These are phyloP conservation scores for Cryptomeria japonica DNA, from an alignment of 75 land plant genomes.

Conservation along the genomic window DNA sequence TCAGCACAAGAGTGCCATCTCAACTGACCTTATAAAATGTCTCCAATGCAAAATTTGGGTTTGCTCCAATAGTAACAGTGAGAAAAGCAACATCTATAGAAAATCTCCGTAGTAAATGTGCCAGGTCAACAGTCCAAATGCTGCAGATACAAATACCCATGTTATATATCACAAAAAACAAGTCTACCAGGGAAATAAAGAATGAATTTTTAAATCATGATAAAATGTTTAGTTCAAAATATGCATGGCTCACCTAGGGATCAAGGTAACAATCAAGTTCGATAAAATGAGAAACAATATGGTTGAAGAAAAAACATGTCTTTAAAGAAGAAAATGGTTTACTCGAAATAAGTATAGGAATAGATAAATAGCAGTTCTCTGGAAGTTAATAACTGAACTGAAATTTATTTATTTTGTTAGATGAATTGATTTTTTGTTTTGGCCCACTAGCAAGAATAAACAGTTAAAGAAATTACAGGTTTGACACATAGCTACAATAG, in stretches of 20 bases:
- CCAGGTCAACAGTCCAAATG: constrained; percentile 99
- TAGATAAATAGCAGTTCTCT: background rate
- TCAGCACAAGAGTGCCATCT: background rate
- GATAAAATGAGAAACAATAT: constrained; percentile 3
- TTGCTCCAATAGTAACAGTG: constrained; percentile 90
- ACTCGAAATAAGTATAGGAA: background rate
- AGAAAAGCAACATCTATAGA: constrained; percentile 76
- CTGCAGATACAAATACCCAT: constrained; percentile 44
- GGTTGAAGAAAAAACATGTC: background rate
- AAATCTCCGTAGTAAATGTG: constrained; percentile 86
- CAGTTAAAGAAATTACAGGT: background rate
- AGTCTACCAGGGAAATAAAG: background rate
- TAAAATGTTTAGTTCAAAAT: background rate
- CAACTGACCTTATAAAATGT: constrained; percentile 82
- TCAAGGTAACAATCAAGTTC: background rate
- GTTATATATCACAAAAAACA: background rate
- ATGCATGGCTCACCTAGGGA: background rate
- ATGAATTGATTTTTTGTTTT: background rate
- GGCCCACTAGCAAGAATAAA: background rate
- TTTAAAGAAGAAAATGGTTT: constrained; percentile 3
- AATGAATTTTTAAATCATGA: background rate
- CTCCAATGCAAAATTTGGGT: constrained; percentile 80
- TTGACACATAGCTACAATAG: background rate
- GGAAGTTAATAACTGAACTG: background rate
- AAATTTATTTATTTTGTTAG: background rate